Base-by-base conservation (phyloP, 805 yeast species). In the Kurtzmaniella fragi region DNA sequence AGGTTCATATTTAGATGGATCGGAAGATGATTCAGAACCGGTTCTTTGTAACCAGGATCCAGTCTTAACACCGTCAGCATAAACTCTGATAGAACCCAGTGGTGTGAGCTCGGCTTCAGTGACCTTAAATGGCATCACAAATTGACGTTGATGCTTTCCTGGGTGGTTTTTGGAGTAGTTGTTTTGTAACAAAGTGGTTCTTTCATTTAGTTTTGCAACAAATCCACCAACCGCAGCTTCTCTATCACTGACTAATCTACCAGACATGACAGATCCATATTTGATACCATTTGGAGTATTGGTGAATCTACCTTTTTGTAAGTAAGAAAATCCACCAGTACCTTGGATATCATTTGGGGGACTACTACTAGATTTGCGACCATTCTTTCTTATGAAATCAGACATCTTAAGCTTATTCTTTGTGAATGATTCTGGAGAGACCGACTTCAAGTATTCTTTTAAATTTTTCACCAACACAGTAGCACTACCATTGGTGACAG, bases 301-400 rank as follows among this genome's bases (percentile, higher is more conserved):
- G 42, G 66, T 55, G 29, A 87, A 62, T 56, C 87, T 74, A 5
- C 95, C 95, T 42, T 71, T 73, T 44, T 83, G 73, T 30, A 67
- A 69, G 51, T 85, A 87, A 1, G 86, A 74, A 43, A 86, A 70
- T 5, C 95, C 95, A 23, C 84, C 95, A 6, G 84, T 76, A 26
- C 89, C 95, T 39, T 81, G 73, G 34, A 77, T 56, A 20, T 58
- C 57, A 9, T 40, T 41, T 8, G 46, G 28, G 8, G 47, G 30
- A 10, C 42, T 42, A 20, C 42, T 17, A 6, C 39, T 37, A 12
- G 40, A 36, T 9, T 35, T 28, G 17, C 37, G 39, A 7, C 55
- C 52, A 20, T 44, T 36, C n/a, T 40, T 44, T 34, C 50, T 56
- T 34, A 49, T 34, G 39, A 56, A 54, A 38, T 61, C 60, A n/a